Evolutionary conservation across 2,329 filamentous ascomycete genomes (phyloP).

Genomic region (Lasiodiplodia sp.): DNA sequence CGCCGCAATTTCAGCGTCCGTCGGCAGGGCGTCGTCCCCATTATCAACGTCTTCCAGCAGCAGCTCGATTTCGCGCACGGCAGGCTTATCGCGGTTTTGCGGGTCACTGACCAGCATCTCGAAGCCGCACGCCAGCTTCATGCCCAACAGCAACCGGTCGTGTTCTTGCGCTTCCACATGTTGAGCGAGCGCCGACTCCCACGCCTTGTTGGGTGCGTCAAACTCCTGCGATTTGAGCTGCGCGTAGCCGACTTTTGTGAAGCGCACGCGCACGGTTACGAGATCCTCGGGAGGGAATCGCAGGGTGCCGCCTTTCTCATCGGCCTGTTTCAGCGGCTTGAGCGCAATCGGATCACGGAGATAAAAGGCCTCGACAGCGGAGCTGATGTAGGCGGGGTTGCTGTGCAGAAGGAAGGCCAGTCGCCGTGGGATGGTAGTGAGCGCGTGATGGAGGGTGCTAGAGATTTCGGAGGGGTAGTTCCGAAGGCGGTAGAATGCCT

Average conservation of each 20-base stretch:
- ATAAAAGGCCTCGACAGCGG: slow-evolving; percentile 91
- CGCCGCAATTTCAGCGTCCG: slow-evolving; percentile 70
- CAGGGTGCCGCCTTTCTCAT: slow-evolving; percentile 45
- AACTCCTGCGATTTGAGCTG: slow-evolving; percentile 90
- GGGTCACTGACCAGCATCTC: slow-evolving; percentile 81
- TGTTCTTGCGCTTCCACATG: slow-evolving; percentile 35
- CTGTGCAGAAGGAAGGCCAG: slow-evolving; percentile 80
- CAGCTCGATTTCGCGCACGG: slow-evolving; percentile 77
- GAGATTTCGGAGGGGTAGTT: slow-evolving; percentile 62
- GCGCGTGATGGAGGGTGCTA: slow-evolving; percentile 77
- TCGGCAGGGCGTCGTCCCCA: slow-evolving; percentile 75
- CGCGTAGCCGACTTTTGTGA: slow-evolving; percentile 89
- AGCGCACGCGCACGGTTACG: slow-evolving; percentile 78
- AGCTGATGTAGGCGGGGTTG: slow-evolving; percentile 77
- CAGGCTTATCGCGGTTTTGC: slow-evolving; percentile 70
- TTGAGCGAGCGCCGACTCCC: slow-evolving; percentile 41
- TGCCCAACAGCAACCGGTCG: slow-evolving; percentile 70
- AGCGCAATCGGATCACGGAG: slow-evolving; percentile 81
- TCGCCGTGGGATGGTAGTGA: slow-evolving; percentile 78
- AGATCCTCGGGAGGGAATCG: slow-evolving; percentile 82
- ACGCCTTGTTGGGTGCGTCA: slow-evolving; percentile 62
- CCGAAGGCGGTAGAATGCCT: slow-evolving; percentile 30
- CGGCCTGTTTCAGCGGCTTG: slow-evolving; percentile 66
- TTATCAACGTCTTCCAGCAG: slow-evolving; percentile 77
- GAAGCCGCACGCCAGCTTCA: slow-evolving; percentile 90